Conservation (phyloP, 768 basidiomycete genomes). For the Strobilomyces dryophilus region DNA sequence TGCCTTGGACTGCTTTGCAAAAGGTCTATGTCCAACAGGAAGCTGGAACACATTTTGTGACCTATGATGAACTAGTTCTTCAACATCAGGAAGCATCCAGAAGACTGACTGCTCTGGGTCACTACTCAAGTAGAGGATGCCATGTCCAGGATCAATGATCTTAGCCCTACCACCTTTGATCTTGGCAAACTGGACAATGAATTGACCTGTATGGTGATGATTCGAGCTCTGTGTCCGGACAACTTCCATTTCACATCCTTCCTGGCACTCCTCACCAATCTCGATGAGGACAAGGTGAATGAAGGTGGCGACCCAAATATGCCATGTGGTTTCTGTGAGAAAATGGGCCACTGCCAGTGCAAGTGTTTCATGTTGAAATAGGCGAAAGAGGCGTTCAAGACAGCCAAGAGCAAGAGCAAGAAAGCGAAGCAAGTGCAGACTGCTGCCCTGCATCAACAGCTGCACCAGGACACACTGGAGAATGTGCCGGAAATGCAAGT, state of each 20-base stretch:
- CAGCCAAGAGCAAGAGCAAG: too few relatives aligned
- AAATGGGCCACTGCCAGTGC: neutral
- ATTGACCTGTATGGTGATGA: neutral
- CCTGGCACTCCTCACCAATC: conserved; percentile 2
- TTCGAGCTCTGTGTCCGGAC: neutral
- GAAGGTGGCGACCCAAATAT: neutral
- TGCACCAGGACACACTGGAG: too few relatives aligned
- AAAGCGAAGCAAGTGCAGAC: too few relatives aligned
- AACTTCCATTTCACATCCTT: neutral
- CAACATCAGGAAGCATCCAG: neutral
- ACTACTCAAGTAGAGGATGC: neutral
- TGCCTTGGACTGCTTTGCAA: neutral
- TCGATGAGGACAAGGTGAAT: conserved; percentile 9
- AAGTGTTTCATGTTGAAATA: neutral
- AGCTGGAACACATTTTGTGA: too few relatives aligned
- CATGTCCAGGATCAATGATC: conserved; percentile 8
- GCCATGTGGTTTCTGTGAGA: neutral
- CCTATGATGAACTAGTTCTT: too few relatives aligned
- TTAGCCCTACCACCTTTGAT: neutral
- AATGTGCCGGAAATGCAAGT: neutral
- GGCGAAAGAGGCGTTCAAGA: neutral
- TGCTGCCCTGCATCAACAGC: too few relatives aligned
- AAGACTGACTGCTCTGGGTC: neutral
- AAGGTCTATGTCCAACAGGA: neutral
- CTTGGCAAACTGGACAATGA: neutral